Conservation (phyloP, 805 yeast genomes). For the Cyberlindnera maclurae region DNA sequence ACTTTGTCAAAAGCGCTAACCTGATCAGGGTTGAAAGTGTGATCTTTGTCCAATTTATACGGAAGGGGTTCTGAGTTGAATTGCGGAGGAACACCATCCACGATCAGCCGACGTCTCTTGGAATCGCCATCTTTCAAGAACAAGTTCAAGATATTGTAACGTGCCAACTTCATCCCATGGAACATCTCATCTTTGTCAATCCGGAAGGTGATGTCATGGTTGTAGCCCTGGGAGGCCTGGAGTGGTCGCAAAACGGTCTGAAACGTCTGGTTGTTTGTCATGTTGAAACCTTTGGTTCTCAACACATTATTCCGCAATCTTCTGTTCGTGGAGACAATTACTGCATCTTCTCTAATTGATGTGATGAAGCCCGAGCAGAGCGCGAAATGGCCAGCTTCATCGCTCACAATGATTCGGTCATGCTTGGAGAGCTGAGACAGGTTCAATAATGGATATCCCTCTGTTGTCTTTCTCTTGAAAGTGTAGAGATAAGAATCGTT, state of each 20-base stretch:
- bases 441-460: constrained; percentile 15
- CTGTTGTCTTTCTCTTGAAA: constrained; percentile 32
- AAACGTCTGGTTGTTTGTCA: constrained; percentile 40
- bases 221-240: constrained; percentile 3
- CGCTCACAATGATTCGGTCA: constrained; percentile 72
- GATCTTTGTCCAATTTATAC: constrained; percentile 10
- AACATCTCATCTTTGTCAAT: constrained; percentile 77
- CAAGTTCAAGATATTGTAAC: constrained; percentile 68
- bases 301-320: constrained; percentile 36
- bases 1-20: constrained; percentile 57
- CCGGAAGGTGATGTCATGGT: constrained; percentile 36
- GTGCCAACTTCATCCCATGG: constrained; percentile 66
- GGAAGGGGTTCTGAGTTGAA: constrained; percentile 22
- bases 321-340: constrained; percentile 48
- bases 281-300: constrained; percentile 34
- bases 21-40: constrained; percentile 65
- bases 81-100: constrained; percentile 26
- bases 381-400: constrained; percentile 72
- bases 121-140: constrained; percentile 41
- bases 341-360: constrained; percentile 31
- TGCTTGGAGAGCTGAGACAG: constrained; percentile 44
- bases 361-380: constrained; percentile 57
- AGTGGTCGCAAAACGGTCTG: constrained; percentile 36
- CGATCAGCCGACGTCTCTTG: constrained; percentile 26
- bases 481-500: constrained; percentile 36